Conservation (phyloP, 140 eudicot genomes). For the Senecio squalidus region DNA sequence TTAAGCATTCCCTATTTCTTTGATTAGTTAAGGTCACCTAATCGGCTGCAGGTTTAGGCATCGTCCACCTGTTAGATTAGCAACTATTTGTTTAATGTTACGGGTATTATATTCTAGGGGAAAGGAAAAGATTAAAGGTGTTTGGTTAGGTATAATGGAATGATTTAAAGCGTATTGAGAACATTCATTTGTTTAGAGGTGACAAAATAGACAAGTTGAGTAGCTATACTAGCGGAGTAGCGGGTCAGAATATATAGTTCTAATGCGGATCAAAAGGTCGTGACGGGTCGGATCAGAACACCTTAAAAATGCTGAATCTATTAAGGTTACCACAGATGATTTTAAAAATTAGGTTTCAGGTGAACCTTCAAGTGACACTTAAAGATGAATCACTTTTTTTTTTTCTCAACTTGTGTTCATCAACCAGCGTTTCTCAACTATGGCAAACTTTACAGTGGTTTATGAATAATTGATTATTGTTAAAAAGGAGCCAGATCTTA, state of each 20-base stretch:
- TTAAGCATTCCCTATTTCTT: background rate
- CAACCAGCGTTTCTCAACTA: background rate
- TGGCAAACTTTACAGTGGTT: background rate
- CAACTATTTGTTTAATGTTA: background rate
- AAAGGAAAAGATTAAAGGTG: background rate
- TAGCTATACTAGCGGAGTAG: too few relatives aligned
- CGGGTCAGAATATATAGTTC: too few relatives aligned
- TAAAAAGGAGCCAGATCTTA: background rate
- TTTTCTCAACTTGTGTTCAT: background rate
- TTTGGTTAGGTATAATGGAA: background rate
- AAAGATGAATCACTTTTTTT: background rate
- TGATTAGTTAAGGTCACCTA: slow-evolving; percentile 7
- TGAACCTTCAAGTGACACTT: background rate
- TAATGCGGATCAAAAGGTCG: background rate
- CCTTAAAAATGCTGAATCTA: background rate
- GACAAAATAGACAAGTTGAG: background rate
- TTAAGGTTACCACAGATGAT: background rate
- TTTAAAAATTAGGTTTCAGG: too few relatives aligned
- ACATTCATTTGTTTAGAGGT: background rate
- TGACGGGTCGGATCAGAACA: background rate
- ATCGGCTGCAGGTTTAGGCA: slow-evolving; percentile 10
- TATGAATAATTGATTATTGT: background rate
- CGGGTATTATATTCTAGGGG: background rate
- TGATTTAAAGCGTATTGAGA: too few relatives aligned
- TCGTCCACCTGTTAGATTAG: slow-evolving; percentile 6